Percentiles rank a stretch among this genome's conserved stretches.
Evolutionary conservation across 352 stramenopile species (phyloP).

Genomic region (Globisporangium rhizosaccharum): DNA sequence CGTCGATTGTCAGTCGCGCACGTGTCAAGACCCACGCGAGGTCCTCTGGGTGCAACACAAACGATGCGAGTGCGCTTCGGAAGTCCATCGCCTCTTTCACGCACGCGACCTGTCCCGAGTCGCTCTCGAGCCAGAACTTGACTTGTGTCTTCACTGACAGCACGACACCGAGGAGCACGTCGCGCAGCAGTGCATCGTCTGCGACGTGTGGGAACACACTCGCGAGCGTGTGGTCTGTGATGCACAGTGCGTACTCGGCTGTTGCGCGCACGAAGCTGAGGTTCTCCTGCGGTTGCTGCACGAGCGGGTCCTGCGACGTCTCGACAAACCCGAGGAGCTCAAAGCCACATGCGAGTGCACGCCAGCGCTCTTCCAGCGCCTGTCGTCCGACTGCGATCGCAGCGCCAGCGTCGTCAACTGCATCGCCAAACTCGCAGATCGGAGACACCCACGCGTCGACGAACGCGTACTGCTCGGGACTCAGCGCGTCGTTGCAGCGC

Average conservation of each 20-base stretch:
- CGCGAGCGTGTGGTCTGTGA: slow-evolving; percentile 11
- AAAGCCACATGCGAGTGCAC: slow-evolving; percentile 10
- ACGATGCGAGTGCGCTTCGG: slow-evolving; percentile 4
- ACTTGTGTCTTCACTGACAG: slow-evolving; percentile 8
- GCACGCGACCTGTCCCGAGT: slow-evolving; percentile 1
- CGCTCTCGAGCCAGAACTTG: slow-evolving; percentile 11
- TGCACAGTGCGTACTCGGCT: slow-evolving; percentile 12
- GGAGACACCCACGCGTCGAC: background rate
- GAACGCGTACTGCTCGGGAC: slow-evolving; percentile 1
- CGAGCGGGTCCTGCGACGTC: slow-evolving; percentile 5
- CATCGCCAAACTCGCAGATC: slow-evolving; percentile 6
- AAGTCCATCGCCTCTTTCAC: slow-evolving; percentile 19
- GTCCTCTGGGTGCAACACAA: slow-evolving; percentile 7
- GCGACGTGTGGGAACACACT: slow-evolving; percentile 15
- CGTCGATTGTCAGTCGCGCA: slow-evolving; percentile 3
- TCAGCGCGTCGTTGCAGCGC: background rate
- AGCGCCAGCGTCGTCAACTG: background rate
- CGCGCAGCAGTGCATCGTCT: background rate
- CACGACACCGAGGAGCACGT: slow-evolving; percentile 4
- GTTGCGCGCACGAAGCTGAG: slow-evolving; percentile 13
- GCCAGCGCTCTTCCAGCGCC: slow-evolving; percentile 9
- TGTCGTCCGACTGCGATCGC: background rate
- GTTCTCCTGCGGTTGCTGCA: slow-evolving; percentile 2
- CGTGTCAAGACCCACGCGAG: slow-evolving; percentile 10
- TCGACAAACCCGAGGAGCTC: slow-evolving; percentile 17